These are phyloP conservation scores for Panaeolus cyanescens DNA, from an alignment of 768 basidiomycete species.

Conservation along the genomic window DNA sequence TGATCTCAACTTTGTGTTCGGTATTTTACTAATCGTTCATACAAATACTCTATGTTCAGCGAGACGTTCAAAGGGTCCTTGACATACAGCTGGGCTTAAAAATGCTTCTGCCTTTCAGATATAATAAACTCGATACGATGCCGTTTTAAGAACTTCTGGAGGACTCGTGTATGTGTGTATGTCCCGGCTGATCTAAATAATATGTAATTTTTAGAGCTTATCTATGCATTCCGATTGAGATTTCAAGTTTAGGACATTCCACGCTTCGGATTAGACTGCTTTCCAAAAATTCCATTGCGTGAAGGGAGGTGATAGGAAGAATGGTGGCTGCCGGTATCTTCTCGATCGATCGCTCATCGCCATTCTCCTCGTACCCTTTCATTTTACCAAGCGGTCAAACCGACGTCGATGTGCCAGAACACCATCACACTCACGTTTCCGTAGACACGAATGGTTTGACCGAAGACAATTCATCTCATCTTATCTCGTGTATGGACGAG, in stretches of 20 bases:
- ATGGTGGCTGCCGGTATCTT: background rate
- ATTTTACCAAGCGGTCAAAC: constrained; percentile 1
- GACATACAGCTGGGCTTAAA: background rate
- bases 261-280: background rate
- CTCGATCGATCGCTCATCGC: constrained; percentile 1
- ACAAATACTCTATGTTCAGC: background rate
- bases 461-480: background rate
- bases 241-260: background rate
- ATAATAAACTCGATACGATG: background rate
- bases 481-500: background rate
- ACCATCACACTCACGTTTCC: constrained; percentile 1
- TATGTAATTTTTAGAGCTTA: background rate
- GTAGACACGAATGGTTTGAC: background rate
- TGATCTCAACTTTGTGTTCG: background rate
- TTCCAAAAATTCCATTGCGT: background rate
- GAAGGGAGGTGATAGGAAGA: background rate
- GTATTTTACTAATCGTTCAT: background rate
- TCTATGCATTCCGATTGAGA: background rate
- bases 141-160: background rate
- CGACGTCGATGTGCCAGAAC: background rate
- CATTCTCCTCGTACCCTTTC: background rate
- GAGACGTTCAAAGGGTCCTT: background rate
- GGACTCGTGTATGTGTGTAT: background rate
- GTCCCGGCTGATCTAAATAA: background rate
- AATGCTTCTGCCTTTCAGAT: background rate